Evolutionary conservation across 805 yeast species (phyloP), one percentile per base, ranked within the genome.

Genomic region (Monosporozyma unispora): DNA sequence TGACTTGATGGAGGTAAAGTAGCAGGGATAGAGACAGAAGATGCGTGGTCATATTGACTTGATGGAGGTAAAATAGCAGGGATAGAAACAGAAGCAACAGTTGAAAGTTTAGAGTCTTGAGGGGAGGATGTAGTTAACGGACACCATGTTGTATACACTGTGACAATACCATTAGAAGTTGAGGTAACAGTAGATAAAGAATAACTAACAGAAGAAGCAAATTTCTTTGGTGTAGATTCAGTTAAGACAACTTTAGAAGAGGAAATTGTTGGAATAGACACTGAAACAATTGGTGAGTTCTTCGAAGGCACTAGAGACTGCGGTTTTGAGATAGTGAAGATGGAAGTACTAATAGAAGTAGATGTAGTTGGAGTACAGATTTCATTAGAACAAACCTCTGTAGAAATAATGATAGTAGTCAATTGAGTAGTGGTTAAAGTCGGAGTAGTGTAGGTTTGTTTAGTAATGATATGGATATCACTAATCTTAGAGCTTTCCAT

Each of bases 71-170:
- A 16, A 23, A 25, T 23, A 41, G 33, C 18, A 1, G 33, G 14
- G 12, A 4, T 41, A n/a, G n/a, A 19, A 42, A 14, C 22, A 27
- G 35, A 18, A 35, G 12, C 5, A 35, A 18, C 12, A 8, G 35
- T 12, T 4, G n/a, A 7, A 12, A 16, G 19, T 16, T 31, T 31
- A n/a, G 19, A 4, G n/a, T 21, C 9, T 14, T 18, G 6, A 8
- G 25, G 7, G 3, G 37, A 10, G 3, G 14, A 5, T 22, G 51
- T 39, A 33, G 64, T 57, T 33, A 63, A 50, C 37, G 75, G 75
- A 53, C 74, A 70, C 61, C 69, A 70, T 5, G 75, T 70, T 14
- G 74, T 69, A 64, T 67, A 76, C 18, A 59, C 59, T 12, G 74
- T 75, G 42, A 47, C 63, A 3, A 52, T 50, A 14, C 73, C 68